Percentiles rank a stretch among this genome's conserved stretches.
Evolutionary conservation across 2,329 filamentous ascomycete genomes (phyloP).

Genomic region (Cytospora piceae): DNA sequence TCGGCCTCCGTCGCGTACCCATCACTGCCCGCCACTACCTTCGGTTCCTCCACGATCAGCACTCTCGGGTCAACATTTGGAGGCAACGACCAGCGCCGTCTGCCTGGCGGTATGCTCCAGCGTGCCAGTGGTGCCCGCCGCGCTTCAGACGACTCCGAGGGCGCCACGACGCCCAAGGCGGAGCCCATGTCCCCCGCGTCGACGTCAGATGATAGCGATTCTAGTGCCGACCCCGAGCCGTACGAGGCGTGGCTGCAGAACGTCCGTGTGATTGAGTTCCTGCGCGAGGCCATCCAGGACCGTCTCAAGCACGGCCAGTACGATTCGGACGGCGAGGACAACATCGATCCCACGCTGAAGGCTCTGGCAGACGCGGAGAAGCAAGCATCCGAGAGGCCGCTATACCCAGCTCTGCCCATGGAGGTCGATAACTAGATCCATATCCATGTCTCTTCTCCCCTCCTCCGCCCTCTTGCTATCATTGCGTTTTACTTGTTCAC

Average conservation of each 20-base stretch:
- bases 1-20: conserved; percentile 72
- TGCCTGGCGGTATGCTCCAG: conserved; percentile 70
- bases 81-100: conserved; percentile 60
- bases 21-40: conserved; percentile 71
- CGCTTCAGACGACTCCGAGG: conserved; percentile 44
- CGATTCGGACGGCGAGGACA: conserved; percentile 42
- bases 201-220: conserved; percentile 60
- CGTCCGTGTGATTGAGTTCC: conserved; percentile 65
- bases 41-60: conserved; percentile 69
- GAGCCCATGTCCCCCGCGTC: conserved; percentile 54
- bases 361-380: neutral
- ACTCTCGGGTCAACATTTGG: conserved; percentile 72
- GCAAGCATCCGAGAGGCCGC: conserved; percentile 38
- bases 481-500: neutral
- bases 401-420: conserved; percentile 42
- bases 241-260: conserved; percentile 70
- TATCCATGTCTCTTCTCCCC: too few relatives aligned
- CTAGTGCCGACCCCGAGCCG: conserved; percentile 59
- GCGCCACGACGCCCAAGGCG: conserved; percentile 49
- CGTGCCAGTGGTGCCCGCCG: conserved; percentile 53
- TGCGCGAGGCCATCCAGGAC: conserved; percentile 60
- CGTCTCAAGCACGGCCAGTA: conserved; percentile 63
- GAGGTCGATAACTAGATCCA: conserved; percentile 21
- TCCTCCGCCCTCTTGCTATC: too few relatives aligned
- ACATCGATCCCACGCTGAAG: conserved; percentile 39